Base-by-base conservation (phyloP, 2,329 filamentous ascomycete genomes). In the Fusarium poae region DNA sequence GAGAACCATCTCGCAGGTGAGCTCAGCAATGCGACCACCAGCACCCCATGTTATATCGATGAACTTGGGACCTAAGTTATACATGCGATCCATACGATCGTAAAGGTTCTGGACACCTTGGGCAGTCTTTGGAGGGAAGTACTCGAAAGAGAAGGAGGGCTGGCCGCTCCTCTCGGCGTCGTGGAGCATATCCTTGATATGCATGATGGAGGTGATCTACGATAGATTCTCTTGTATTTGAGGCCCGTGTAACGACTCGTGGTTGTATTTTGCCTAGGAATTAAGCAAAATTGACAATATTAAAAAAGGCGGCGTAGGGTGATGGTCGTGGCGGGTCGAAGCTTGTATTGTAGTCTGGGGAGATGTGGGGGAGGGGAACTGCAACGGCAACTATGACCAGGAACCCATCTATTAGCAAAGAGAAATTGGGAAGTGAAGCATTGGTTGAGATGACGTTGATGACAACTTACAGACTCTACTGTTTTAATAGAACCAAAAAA, bases 81-180 rank as follows among this genome's bases (percentile, higher is more conserved):
- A 94, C 96, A 99, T 99, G 82, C 94, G 94, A 82, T 99, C 96
- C 92, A 99, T 98, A 74, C 96, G 93, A 75, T 99, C 96, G 85
- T 99, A 99, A 61, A 99, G 90, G 80, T 99, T 99, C 83, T 99
- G 96, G 15, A 99, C 95, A 86, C 96, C 96, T 82, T 96, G 93
- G 13, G 93, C 92, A 10, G 96, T 99, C 84, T 99, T 99, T 39
- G 96, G 96, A 52, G 96, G 96, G 82, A 99, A 99, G 86, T 97
- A 99, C 81, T 99, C 96, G 84, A 99, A 99, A 63, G 96, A 99
- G 85, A 97, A 97, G 77, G 94, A 96, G 60, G 94, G 91, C 76
- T 91, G 88, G 78, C 90, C 89, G 76, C 90, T 89, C 82, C 88
- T 87, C 81, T 94, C 89, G 80, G 94, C 90, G 74, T 95, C 91